phyloP scores from a whole-genome alignment of 176 grass and related monocot genomes.

The Zea luxurians region DNA sequence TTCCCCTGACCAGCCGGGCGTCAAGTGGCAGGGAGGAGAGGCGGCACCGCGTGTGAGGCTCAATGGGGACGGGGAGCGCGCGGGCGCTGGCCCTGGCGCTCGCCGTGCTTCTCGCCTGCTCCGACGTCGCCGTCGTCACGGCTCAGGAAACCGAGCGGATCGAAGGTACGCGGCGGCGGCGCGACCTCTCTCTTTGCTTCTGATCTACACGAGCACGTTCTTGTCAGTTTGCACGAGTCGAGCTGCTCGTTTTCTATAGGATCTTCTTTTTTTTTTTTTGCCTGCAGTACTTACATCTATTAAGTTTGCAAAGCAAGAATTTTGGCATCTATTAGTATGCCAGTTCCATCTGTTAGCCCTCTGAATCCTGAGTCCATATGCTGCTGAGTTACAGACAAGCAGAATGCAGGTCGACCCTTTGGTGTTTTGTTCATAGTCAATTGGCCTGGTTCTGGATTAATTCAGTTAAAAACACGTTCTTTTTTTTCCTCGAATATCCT shows the following conservation, averaged over 20 bases:
- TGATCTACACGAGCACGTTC: not conserved
- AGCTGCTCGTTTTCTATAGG: not conserved
- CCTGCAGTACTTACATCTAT: not conserved
- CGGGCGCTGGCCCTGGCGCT: slow-evolving; percentile 4
- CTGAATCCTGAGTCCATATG: slow-evolving; percentile 7
- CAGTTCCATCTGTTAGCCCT: slow-evolving; percentile 1
- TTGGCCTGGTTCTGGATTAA: not conserved
- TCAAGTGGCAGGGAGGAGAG: not conserved
- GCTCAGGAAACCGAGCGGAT: slow-evolving; percentile 34
- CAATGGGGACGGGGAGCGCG: slow-evolving; percentile 13
- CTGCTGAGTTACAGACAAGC: not conserved
- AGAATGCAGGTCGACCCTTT: not conserved
- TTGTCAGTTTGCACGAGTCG: not conserved
- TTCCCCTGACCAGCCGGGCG: not conserved
- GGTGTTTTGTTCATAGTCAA: not conserved
- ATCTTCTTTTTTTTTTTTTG: too few relatives aligned
- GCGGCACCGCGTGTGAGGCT: not conserved
- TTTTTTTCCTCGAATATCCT: not conserved
- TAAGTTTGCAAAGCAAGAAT: not conserved
- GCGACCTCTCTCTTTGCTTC: not conserved
- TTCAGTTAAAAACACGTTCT: not conserved
- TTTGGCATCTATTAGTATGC: not conserved
- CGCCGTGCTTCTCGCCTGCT: slow-evolving; percentile 12
- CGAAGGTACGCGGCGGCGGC: slow-evolving; percentile 1
- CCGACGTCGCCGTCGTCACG: not conserved